A percentile compares a stretch with the other conserved stretches of the same genome.
These are phyloP conservation scores for Apium graveolens DNA, from an alignment of 129 eudicot genomes.

Conservation along the genomic window DNA sequence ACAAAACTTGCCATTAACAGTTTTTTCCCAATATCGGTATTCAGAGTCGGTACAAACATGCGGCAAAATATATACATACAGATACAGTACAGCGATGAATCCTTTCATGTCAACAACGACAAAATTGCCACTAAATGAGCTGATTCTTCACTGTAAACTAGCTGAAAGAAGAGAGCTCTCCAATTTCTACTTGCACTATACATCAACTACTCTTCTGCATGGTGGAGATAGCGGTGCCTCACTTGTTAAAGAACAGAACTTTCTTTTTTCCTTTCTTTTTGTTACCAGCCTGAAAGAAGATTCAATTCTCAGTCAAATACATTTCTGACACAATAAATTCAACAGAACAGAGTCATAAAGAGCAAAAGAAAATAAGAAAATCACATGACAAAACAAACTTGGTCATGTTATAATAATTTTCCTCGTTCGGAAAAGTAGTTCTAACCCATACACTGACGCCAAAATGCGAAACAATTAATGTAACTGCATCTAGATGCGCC, in stretches of 20 bases:
- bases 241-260: not conserved
- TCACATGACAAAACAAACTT: not conserved
- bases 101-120: not conserved
- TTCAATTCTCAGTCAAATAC: not conserved
- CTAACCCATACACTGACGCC: not conserved
- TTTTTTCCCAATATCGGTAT: not conserved
- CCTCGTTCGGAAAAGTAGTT: not conserved
- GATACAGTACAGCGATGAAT: not conserved
- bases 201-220: not conserved
- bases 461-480: not conserved
- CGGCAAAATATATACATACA: not conserved
- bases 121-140: not conserved
- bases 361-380: not conserved
- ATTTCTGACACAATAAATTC: not conserved
- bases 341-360: not conserved
- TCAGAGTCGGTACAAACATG: not conserved
- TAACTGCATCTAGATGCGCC: no score
- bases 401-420: not conserved
- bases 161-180: not conserved
- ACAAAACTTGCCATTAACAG: not conserved
- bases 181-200: slow-evolving; percentile 5
- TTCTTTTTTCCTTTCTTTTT: slow-evolving; percentile 6
- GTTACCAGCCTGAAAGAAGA: slow-evolving; percentile 7
- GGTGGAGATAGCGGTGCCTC: not conserved
- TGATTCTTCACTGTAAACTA: not conserved